Percentiles rank a stretch among this genome's conserved stretches.
Evolutionary conservation across 2,329 filamentous ascomycete species (phyloP).

Genomic region (Stagonosporopsis vannaccii): DNA sequence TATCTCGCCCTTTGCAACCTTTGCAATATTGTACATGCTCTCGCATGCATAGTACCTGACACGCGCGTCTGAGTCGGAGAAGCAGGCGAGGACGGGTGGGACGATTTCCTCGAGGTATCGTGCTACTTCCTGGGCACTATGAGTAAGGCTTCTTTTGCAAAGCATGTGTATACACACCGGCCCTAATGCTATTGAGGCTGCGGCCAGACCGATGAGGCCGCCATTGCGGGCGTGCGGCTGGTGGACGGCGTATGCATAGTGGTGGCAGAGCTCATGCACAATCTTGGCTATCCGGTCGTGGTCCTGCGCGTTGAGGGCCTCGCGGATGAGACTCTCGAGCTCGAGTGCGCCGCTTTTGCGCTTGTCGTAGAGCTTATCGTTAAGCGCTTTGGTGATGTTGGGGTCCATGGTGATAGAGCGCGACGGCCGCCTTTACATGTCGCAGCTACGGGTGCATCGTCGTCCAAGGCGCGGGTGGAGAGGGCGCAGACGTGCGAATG

Average conservation of each 20-base stretch:
- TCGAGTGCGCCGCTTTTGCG: constrained; percentile 95
- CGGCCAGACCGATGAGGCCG: constrained; percentile 92
- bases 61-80: constrained; percentile 95
- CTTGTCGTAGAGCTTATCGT: constrained; percentile 99
- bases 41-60: constrained; percentile 99
- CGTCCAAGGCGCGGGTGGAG: background rate
- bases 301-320: constrained; percentile 78
- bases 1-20: constrained; percentile 98
- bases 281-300: constrained; percentile 83
- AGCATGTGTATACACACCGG: constrained; percentile 67
- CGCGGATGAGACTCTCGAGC: constrained; percentile 88
- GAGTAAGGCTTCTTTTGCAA: constrained; percentile 13
- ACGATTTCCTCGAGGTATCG: constrained; percentile 93
- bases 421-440: constrained; percentile 37
- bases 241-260: constrained; percentile 96
- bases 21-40: constrained; percentile 99
- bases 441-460: constrained; percentile 20
- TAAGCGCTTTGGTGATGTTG: constrained; percentile 87
- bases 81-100: constrained; percentile 94
- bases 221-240: constrained; percentile 96
- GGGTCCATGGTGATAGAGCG: constrained; percentile 72
- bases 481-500: constrained; percentile 5
- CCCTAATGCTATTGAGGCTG: constrained; percentile 93
- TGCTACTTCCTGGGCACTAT: constrained; percentile 75
- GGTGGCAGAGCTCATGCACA: constrained; percentile 94